These are phyloP conservation scores for Nepenthes gracilis DNA, from an alignment of 148 eudicot genomes.

Conservation along the genomic window DNA sequence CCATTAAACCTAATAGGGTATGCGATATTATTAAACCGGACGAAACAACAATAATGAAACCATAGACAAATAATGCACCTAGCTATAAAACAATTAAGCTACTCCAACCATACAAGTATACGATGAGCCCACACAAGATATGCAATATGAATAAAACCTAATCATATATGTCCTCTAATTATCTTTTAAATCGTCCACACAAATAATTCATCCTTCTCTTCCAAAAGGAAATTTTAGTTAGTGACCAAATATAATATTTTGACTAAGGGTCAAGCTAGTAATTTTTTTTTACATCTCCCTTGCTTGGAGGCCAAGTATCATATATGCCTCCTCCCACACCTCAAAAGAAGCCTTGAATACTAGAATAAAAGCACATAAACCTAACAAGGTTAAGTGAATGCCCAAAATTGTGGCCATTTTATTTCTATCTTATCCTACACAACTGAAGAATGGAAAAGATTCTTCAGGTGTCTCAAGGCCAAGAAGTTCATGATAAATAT, in stretches of 20 bases:
- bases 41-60: conserved; percentile 6
- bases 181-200: not conserved
- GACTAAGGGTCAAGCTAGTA: no score
- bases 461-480: conserved; percentile 5
- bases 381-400: conserved; percentile 2
- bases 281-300: no score
- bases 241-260: no score
- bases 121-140: not conserved
- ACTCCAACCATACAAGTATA: conserved; percentile 11
- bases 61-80: conserved; percentile 1
- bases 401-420: conserved; percentile 5
- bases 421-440: conserved; percentile 1
- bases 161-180: not conserved
- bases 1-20: conserved; percentile 7
- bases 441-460: conserved; percentile 4
- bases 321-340: no score
- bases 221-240: no score
- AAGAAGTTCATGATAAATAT: conserved; percentile 4
- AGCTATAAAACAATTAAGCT: conserved; percentile 11
- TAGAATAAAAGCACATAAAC: conserved; percentile 2
- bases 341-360: not conserved
- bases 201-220: no score
- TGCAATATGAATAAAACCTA: not conserved
- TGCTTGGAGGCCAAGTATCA: no score
- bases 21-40: conserved; percentile 4